Conservation (phyloP, 257 asterid genomes). For the Coffea eugenioides region DNA sequence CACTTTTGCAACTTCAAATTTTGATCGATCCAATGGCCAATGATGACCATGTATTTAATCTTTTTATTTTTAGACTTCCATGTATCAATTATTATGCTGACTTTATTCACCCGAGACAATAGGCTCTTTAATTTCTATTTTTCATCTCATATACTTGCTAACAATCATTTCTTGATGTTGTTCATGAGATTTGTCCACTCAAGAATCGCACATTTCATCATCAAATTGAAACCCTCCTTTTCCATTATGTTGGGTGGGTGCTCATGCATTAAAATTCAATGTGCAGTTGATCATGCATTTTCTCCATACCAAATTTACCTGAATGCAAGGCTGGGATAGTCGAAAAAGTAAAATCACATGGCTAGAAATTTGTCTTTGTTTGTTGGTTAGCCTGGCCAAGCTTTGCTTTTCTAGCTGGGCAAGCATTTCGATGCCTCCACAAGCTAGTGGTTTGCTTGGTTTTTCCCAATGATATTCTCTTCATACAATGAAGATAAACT, state of each 20-base stretch:
- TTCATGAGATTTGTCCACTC: neutral
- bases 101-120: neutral
- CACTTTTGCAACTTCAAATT: neutral
- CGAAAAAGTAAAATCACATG: no score
- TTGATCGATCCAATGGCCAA: neutral
- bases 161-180: neutral
- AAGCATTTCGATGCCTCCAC: no score
- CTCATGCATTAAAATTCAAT: conserved; percentile 5
- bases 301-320: neutral
- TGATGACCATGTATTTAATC: neutral
- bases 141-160: neutral
- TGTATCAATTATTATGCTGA: neutral
- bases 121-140: neutral
- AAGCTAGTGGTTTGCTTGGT: neutral
- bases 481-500: no score
- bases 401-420: no score
- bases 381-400: no score
- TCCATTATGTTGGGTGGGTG: conserved; percentile 5
- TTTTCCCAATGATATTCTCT: no score
- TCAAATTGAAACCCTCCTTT: neutral
- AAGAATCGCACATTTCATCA: neutral
- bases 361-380: no score
- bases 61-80: conserved; percentile 8
- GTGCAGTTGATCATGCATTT: neutral
- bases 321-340: no score